Percentiles rank a stretch among this genome's conserved stretches.
These are phyloP conservation scores for Colletotrichum horii DNA, from an alignment of 2,329 filamentous ascomycete species.

Conservation along the genomic window DNA sequence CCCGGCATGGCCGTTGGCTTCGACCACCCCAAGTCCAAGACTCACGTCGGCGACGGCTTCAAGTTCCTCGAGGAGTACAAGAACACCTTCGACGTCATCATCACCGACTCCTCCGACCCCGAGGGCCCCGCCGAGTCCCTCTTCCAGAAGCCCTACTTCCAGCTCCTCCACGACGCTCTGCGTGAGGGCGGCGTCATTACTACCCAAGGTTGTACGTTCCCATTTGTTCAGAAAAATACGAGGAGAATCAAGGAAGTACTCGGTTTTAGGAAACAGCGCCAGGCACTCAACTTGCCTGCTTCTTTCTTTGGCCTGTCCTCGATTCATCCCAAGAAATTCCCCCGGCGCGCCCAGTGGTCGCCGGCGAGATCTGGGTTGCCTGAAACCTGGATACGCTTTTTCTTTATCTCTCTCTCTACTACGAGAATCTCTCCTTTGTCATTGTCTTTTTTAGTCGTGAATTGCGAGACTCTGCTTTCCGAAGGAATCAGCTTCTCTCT, in stretches of 20 bases:
- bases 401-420: background rate
- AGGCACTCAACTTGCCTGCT: conserved; percentile 33
- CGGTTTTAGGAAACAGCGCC: background rate
- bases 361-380: conserved; percentile 4
- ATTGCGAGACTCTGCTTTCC: background rate
- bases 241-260: conserved; percentile 20
- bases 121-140: conserved; percentile 95
- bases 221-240: conserved; percentile 54
- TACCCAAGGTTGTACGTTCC: conserved; percentile 99
- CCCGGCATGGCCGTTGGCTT: conserved; percentile 93
- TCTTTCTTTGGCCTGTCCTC: conserved; percentile 24
- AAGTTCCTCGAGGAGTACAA: conserved; percentile 97
- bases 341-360: conserved; percentile 8
- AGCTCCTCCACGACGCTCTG: conserved; percentile 88
- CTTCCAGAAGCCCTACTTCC: conserved; percentile 99
- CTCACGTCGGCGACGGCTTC: conserved; percentile 96
- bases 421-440: conserved; percentile 10
- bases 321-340: conserved; percentile 6
- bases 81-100: conserved; percentile 98
- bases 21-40: conserved; percentile 90
- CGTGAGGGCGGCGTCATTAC: conserved; percentile 97
- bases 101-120: conserved; percentile 97
- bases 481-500: background rate
- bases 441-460: background rate
- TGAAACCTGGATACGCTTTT: conserved; percentile 6